Base-by-base conservation (phyloP, 75 land plant genomes). In the Pinus taeda region DNA sequence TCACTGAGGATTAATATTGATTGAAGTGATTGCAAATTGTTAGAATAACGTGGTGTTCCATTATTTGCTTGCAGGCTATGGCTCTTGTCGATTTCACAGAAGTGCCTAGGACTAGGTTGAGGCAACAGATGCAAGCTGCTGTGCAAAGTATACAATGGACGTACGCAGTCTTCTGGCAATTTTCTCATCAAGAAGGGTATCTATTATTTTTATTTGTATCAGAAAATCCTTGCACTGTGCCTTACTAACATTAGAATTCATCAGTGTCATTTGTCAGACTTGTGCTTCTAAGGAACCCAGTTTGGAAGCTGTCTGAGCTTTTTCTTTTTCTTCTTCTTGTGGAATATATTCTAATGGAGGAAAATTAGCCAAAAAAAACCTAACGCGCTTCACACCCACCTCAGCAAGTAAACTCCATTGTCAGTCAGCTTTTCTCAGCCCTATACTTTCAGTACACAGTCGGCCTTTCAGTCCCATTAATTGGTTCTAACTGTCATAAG, bases 141-240 rank as follows among this genome's bases (percentile, higher is more conserved):
- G 95, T 93, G n/a, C 95, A 93, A 59, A 81, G 89, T 49, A 75
- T 94, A 21, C 88, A 88, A 57, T 94, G 97, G 97, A 94, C 97
- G 4, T 94, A 94, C 78, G 79, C 86, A 60, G 81, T 90, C 72
- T 94, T 88, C 82, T 94, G 97, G 97, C 85, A 86, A 76, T 71
- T 83, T 64, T 90, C 85, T 73, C 86, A 87, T 17, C 87, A 87
- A 58, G 85, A 85, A 83, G 88, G 92, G 95, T 94, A 83, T 57
- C 11, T 49, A 11, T 15, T 13, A 17, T 70, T 17, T 30, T 70
- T 14, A 14, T 29, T 37, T 37, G 18, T 29, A 18, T 70, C 39
- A 15, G 0, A 6, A 14, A 15, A 5, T 22, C 18, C 18, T 17
- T 30, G 30, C 33, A 30, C 39, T 14, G 4, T 30, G 15, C 0